These are phyloP conservation scores for Puccinia novopanici DNA, from an alignment of 1,284 basidiomycete genomes.

Conservation along the genomic window DNA sequence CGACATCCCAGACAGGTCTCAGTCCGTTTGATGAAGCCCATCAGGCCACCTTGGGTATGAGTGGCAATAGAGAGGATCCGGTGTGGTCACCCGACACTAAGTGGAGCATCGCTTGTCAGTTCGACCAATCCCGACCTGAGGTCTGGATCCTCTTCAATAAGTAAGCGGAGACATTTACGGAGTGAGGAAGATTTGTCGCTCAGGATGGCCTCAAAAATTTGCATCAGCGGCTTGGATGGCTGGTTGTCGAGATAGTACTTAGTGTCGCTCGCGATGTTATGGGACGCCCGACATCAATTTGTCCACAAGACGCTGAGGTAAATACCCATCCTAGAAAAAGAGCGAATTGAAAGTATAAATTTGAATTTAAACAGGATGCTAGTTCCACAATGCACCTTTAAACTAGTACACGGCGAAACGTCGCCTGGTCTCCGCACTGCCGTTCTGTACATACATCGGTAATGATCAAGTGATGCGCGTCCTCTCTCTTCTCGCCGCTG, in stretches of 20 bases:
- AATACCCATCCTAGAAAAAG: no score
- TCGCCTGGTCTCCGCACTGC: slow-evolving; percentile 82
- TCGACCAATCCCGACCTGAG: neutral
- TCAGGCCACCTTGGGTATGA: slow-evolving; percentile 86
- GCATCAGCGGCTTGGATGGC: slow-evolving; percentile 88
- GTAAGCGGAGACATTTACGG: slow-evolving; percentile 64
- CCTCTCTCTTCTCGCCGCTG: slow-evolving; percentile 96
- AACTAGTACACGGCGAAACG: slow-evolving; percentile 90
- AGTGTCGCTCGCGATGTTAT: slow-evolving; percentile 94
- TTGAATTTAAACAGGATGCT: neutral
- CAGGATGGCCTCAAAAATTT: no score
- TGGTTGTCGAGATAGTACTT: slow-evolving; percentile 96
- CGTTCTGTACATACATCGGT: slow-evolving; percentile 94
- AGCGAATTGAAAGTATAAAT: no score
- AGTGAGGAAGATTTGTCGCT: slow-evolving; percentile 79
- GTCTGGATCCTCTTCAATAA: no score
- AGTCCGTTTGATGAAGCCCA: slow-evolving; percentile 95
- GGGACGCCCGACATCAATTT: no score
- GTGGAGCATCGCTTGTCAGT: neutral
- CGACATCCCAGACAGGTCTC: slow-evolving; percentile 91
- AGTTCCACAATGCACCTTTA: slow-evolving; percentile 72
- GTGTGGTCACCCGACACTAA: slow-evolving; percentile 91
- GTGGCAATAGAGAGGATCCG: slow-evolving; percentile 80
- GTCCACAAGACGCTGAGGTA: no score
- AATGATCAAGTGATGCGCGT: slow-evolving; percentile 94